Conservation (phyloP, 352 stramenopile genomes). For the Globisporangium okanoganense region DNA sequence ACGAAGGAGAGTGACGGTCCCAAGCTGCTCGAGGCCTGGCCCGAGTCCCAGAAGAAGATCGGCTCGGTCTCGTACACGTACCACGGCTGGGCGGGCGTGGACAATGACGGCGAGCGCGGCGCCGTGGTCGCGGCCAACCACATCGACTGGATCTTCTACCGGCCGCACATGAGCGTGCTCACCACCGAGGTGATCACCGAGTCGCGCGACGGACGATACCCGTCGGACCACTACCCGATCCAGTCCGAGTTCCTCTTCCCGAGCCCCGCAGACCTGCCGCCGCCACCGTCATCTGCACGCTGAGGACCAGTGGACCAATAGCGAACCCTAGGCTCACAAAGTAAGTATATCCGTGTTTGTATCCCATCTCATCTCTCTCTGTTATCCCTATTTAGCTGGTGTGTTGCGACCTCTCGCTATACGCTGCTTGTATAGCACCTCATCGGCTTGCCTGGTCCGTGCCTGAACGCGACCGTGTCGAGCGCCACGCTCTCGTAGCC, state of each 20-base stretch:
- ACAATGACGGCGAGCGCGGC: slow-evolving; percentile 74
- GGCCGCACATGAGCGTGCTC: slow-evolving; percentile 70
- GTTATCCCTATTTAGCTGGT: neutral
- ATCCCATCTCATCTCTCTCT: neutral
- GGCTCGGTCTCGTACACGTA: slow-evolving; percentile 84
- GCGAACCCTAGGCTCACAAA: slow-evolving; percentile 1
- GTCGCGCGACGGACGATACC: slow-evolving; percentile 72
- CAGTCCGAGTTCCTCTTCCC: slow-evolving; percentile 78
- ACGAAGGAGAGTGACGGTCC: slow-evolving; percentile 56
- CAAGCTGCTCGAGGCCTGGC: slow-evolving; percentile 70
- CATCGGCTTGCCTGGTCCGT: slow-evolving; percentile 45
- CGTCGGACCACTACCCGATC: slow-evolving; percentile 87
- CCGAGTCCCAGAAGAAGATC: slow-evolving; percentile 57
- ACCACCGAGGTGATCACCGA: slow-evolving; percentile 82
- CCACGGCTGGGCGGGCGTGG: slow-evolving; percentile 80
- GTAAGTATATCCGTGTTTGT: slow-evolving; percentile 1
- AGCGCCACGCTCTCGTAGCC: slow-evolving; percentile 89
- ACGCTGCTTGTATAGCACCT: slow-evolving; percentile 40
- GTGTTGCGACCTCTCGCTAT: slow-evolving; percentile 7
- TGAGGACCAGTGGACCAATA: neutral
- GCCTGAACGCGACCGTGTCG: slow-evolving; percentile 73
- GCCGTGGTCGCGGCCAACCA: slow-evolving; percentile 71
- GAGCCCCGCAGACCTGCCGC: slow-evolving; percentile 47
- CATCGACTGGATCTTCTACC: slow-evolving; percentile 89
- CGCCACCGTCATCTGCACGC: slow-evolving; percentile 15